A percentile compares a stretch with the other conserved stretches of the same genome.
Evolutionary conservation across 2,329 filamentous ascomycete species (phyloP).

Genomic region (Exophiala bonariae): DNA sequence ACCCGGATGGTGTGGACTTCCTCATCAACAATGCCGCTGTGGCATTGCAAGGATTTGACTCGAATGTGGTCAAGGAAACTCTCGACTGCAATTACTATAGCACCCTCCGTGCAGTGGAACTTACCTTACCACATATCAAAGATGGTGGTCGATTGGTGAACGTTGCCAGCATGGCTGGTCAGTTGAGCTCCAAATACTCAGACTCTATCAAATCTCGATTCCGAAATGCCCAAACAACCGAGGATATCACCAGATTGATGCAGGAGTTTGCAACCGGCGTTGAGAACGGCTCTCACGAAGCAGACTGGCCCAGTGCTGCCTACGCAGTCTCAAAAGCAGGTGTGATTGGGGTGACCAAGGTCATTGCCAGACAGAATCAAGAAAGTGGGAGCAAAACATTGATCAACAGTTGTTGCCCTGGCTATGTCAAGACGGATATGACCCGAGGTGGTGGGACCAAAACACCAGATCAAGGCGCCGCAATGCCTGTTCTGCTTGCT

Average conservation of each 20-base stretch:
- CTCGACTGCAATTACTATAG: conserved; percentile 55
- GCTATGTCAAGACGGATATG: conserved; percentile 51
- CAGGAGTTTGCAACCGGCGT: conserved; percentile 50
- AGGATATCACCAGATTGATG: conserved; percentile 51
- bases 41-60: conserved; percentile 48
- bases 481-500: conserved; percentile 46
- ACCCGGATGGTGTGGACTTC: conserved; percentile 52
- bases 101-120: conserved; percentile 47
- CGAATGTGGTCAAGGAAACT: conserved; percentile 50
- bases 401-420: conserved; percentile 45
- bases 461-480: conserved; percentile 46
- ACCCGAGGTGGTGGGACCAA: conserved; percentile 41
- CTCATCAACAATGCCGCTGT: conserved; percentile 57
- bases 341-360: conserved; percentile 42
- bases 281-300: conserved; percentile 44
- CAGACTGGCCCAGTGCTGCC: conserved; percentile 51
- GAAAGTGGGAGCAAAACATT: conserved; percentile 35
- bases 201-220: conserved; percentile 44
- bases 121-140: conserved; percentile 49
- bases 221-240: conserved; percentile 38
- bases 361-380: conserved; percentile 36
- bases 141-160: conserved; percentile 50
- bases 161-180: conserved; percentile 47
- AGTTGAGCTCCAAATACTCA: conserved; percentile 48
- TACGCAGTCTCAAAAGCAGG: conserved; percentile 52